Conservation (phyloP, 495 filamentous ascomycete species). For the Durotheca rogersii region DNA sequence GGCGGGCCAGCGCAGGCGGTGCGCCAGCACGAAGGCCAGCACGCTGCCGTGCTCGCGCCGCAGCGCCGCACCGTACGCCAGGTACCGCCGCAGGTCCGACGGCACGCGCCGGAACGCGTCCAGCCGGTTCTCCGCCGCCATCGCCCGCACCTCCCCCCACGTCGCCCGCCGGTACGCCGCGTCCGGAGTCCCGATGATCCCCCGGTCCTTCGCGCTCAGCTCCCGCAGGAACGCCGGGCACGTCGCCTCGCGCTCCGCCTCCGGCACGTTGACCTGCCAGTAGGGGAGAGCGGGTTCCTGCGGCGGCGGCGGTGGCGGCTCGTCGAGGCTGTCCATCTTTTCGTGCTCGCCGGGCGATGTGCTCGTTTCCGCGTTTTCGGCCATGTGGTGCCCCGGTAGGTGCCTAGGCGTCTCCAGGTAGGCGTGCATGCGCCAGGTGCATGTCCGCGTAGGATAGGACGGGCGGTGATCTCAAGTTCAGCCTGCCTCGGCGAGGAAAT, state of each 20-base stretch:
- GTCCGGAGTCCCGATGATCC: constrained; percentile 67
- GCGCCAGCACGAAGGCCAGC: constrained; percentile 67
- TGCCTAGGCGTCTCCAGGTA: too few species aligned
- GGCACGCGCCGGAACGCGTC: constrained; percentile 74
- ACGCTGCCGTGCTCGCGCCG: constrained; percentile 67
- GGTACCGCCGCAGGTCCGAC: constrained; percentile 70
- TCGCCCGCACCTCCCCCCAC: constrained; percentile 64
- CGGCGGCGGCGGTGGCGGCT: too few species aligned
- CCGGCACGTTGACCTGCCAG: constrained; percentile 79
- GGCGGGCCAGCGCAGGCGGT: constrained; percentile 64
- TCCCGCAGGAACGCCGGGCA: constrained; percentile 70
- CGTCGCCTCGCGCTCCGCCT: constrained; percentile 54
- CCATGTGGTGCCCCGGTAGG: too few species aligned
- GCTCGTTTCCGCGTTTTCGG: too few species aligned
- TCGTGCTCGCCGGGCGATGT: too few species aligned
- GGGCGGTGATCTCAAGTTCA: background rate
- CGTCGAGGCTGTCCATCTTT: constrained; percentile 31
- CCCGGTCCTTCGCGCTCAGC: constrained; percentile 55
- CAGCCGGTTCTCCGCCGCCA: constrained; percentile 65
- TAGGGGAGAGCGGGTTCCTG: too few species aligned
- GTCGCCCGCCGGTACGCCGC: constrained; percentile 53
- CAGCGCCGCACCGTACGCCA: constrained; percentile 62
- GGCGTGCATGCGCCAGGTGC: too few species aligned
- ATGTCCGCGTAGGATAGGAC: background rate
- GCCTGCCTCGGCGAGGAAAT: constrained; percentile 1